phyloP scores from a whole-genome alignment of 176 grass and related monocot genomes.

The Carex littledalei region DNA sequence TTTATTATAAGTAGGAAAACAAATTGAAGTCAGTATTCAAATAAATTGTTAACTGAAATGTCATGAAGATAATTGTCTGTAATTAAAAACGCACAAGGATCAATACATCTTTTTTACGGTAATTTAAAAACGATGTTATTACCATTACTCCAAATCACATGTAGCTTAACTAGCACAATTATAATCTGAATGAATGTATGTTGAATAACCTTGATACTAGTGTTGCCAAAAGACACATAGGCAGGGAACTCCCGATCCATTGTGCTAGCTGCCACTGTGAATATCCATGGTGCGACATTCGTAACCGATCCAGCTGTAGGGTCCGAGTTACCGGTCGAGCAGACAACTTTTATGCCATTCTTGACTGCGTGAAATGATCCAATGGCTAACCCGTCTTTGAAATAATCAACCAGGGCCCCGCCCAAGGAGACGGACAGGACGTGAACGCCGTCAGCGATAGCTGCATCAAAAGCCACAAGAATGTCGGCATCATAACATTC shows the following conservation, averaged over 20 bases:
- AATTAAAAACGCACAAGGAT: too few relatives aligned
- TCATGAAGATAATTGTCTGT: too few relatives aligned
- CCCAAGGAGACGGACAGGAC: slow-evolving; percentile 64
- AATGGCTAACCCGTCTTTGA: slow-evolving; percentile 43
- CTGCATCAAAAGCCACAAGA: slow-evolving; percentile 53
- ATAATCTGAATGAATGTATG: neutral
- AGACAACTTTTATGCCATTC: slow-evolving; percentile 50
- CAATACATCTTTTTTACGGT: neutral
- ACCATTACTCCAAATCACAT: neutral
- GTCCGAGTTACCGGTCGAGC: slow-evolving; percentile 53
- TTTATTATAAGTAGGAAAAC: neutral
- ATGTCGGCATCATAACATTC: slow-evolving; percentile 64
- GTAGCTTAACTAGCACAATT: neutral
- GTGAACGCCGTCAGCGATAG: slow-evolving; percentile 58
- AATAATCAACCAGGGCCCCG: slow-evolving; percentile 20
- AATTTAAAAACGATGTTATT: neutral
- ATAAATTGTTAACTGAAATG: too few relatives aligned
- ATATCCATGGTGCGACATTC: slow-evolving; percentile 57
- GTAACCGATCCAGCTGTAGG: slow-evolving; percentile 33
- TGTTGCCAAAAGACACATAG: slow-evolving; percentile 28
- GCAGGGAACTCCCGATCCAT: slow-evolving; percentile 49
- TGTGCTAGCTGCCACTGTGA: slow-evolving; percentile 61
- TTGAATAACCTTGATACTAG: slow-evolving; percentile 21
- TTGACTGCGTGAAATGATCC: slow-evolving; percentile 59
- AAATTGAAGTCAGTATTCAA: neutral